Conservation (phyloP, 2,329 filamentous ascomycete genomes). For the Colletotrichum sp. region DNA sequence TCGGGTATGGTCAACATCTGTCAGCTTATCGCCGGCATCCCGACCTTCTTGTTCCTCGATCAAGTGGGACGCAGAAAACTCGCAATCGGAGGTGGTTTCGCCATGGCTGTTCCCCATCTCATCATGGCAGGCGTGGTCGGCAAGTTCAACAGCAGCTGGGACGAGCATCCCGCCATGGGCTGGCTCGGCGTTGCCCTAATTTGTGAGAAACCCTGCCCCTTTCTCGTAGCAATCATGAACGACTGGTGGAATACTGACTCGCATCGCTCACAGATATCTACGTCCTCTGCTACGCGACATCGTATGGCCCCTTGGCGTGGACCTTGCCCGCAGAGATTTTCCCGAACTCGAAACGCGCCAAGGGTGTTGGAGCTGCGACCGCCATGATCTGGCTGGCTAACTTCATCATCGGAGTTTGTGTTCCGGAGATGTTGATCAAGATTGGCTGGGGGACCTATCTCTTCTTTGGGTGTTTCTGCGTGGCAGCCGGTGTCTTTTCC, state of each 20-base stretch:
- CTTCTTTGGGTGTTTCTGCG: slow-evolving; percentile 60
- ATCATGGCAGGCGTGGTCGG: not conserved
- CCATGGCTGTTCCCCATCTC: slow-evolving; percentile 24
- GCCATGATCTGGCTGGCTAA: slow-evolving; percentile 39
- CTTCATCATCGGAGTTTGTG: slow-evolving; percentile 52
- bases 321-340: slow-evolving; percentile 41
- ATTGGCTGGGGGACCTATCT: slow-evolving; percentile 53
- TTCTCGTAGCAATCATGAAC: not conserved
- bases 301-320: slow-evolving; percentile 40
- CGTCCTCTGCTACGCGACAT: slow-evolving; percentile 33
- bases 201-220: not conserved
- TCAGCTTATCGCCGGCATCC: slow-evolving; percentile 33
- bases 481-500: slow-evolving; percentile 53
- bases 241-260: not conserved
- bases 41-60: slow-evolving; percentile 34
- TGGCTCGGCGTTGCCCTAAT: slow-evolving; percentile 1
- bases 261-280: slow-evolving; percentile 26
- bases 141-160: not conserved
- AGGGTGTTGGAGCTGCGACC: slow-evolving; percentile 38
- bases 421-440: slow-evolving; percentile 57
- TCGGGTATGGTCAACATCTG: slow-evolving; percentile 38
- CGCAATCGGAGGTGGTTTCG: slow-evolving; percentile 32
- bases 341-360: slow-evolving; percentile 36
- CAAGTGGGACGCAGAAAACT: slow-evolving; percentile 32
- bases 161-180: not conserved